Base-by-base conservation (phyloP, 257 asterid species). In the Solanum sejunctum region DNA sequence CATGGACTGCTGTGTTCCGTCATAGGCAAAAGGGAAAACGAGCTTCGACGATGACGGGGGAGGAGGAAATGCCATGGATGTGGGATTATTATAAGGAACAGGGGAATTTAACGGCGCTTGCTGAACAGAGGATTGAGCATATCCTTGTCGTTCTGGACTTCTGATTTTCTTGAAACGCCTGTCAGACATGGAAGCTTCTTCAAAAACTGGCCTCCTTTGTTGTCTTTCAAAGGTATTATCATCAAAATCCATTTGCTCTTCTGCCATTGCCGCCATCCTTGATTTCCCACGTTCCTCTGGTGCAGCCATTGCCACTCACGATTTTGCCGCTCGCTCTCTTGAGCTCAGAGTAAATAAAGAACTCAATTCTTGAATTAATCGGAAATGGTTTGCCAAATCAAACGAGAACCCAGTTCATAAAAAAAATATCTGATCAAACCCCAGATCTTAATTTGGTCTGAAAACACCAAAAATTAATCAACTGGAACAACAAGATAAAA, bases 21-120 rank as follows among this genome's bases (percentile, higher is more conserved):
- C 94, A 32, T 88, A 67, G 18, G 97, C 90, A 89, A 95, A 95
- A 0, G 98, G 98, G 32, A 93, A 95, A 36, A 90, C 89, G 55
- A 84, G 91, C 43, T 90, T 89, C 0, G 97, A 89, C 0, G 84
- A n/a, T 26, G 86, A 32, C 8, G 90, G 84, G 5, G 89, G 73
- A 23, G 89, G 83, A 7, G 87, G 91, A 83, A 16, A 85, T 8
- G 83, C 2, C 73, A 41, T 23, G 16, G 93, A 58, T 64, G 73
- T 67, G 7, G 84, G 43, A 21, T 49, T 69, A 9, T 32, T 43
- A 36, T 64, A 21, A 72, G 88, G 80, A 51, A n/a, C n/a, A 26
- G 85, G 47, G 75, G 83, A 43, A 1, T 28, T 6, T 15, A 55
- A 86, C n/a, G 45, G 12, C 6, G 51, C 3, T 17, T 82, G 91